phyloP scores from a whole-genome alignment of 2,329 filamentous ascomycete species.

The Botryotinia convoluta region DNA sequence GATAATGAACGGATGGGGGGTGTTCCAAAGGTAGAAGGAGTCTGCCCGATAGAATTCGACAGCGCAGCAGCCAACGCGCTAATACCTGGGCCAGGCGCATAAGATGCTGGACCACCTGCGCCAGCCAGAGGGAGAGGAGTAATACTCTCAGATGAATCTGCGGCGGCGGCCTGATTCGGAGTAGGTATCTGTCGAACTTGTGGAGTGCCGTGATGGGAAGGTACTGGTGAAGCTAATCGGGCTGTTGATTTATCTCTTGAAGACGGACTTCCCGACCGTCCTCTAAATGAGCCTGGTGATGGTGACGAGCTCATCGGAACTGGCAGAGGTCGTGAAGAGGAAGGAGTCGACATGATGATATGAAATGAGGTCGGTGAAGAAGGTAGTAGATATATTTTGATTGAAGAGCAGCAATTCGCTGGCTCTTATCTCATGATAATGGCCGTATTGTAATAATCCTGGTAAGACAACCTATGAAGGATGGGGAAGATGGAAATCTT shows the following conservation, averaged over 20 bases:
- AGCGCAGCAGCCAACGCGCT: slow-evolving; percentile 89
- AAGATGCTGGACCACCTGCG: slow-evolving; percentile 50
- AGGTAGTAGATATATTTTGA: neutral
- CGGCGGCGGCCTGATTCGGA: slow-evolving; percentile 42
- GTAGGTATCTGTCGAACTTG: slow-evolving; percentile 50
- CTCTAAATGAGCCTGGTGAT: slow-evolving; percentile 8
- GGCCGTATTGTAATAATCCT: slow-evolving; percentile 9
- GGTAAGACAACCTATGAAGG: slow-evolving; percentile 1
- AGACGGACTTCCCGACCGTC: slow-evolving; percentile 41
- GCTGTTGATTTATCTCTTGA: slow-evolving; percentile 57
- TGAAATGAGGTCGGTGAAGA: slow-evolving; percentile 10
- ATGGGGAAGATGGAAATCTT: slow-evolving; percentile 6
- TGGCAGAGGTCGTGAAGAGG: slow-evolving; percentile 40
- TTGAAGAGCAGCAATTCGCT: neutral
- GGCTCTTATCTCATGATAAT: slow-evolving; percentile 22
- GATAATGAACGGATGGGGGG: slow-evolving; percentile 58
- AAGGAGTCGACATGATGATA: slow-evolving; percentile 38
- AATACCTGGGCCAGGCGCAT: slow-evolving; percentile 73
- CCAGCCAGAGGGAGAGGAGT: slow-evolving; percentile 56
- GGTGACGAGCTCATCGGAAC: slow-evolving; percentile 49
- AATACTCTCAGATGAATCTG: slow-evolving; percentile 43
- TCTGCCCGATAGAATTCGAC: slow-evolving; percentile 67
- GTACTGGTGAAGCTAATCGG: slow-evolving; percentile 57
- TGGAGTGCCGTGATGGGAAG: slow-evolving; percentile 47
- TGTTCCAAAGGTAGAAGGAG: slow-evolving; percentile 68